Evolutionary conservation across 441 rosid genomes (phyloP), one percentile per base, ranked within the genome.

Genomic region (Croton setiger): DNA sequence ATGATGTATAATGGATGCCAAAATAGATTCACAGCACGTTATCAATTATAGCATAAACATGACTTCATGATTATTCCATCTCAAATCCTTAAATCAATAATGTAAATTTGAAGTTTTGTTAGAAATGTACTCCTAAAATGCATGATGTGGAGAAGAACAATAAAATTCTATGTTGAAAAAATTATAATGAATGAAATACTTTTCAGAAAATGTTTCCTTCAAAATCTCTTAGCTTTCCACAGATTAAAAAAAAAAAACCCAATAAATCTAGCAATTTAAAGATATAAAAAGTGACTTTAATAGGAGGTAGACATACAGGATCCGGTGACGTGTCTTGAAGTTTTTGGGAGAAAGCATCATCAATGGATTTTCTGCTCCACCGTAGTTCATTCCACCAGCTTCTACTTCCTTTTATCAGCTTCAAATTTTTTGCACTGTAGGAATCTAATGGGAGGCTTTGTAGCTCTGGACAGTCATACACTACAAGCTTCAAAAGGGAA

Each of bases 401-500:
- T 51, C 54, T 18, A 51, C 54, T 51, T 6, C 54, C 54, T 17
- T 51, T 18, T 7, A 51, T n/a, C 23, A 17, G 54, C 23, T 18
- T 51, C 18, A 51, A n/a, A 17, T 51, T 51, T 51, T 18, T 18
- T 18, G 54, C 54, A 18, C 54, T 51, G 54, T 51, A 0, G 54
- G 21, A 51, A 51, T 51, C 23, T 18, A 51, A 51, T 51, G 53
- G 53, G 20, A 49, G 53, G 53, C 53, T 49, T 49, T 7, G 18
- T 49, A 51, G 56, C 12, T 52, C 23, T 52, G 23, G 23, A n/a
- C 56, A 52, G 3, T 52, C 31, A 27, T 3, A 55, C 6, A 54
- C 31, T 8, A 18, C 58, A 7, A 54, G 33, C 14, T 51, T 23
- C 33, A 21, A 6, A 44, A 77, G 67, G 55, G 31, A 73, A 51